These are phyloP conservation scores for Blastocystis sp. DNA, from an alignment of 352 stramenopile species.

Conservation along the genomic window DNA sequence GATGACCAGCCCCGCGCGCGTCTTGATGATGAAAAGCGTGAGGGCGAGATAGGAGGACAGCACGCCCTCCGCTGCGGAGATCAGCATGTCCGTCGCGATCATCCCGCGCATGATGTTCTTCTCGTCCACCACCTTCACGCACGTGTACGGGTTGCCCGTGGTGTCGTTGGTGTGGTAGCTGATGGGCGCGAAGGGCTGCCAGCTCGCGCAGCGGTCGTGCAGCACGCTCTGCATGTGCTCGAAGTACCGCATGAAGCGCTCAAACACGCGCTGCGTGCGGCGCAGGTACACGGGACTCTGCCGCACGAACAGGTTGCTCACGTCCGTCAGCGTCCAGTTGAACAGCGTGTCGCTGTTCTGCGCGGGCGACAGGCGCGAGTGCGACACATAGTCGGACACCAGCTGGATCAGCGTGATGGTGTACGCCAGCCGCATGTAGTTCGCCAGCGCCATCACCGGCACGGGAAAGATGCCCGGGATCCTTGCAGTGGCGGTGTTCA, in stretches of 20 bases:
- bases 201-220: constrained; percentile 24
- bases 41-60: constrained; percentile 62
- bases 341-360: constrained; percentile 53
- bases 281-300: constrained; percentile 52
- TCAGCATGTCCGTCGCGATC: constrained; percentile 25
- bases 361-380: constrained; percentile 41
- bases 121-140: too few relatives aligned
- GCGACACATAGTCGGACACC: constrained; percentile 63
- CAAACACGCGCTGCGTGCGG: constrained; percentile 57
- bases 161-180: neutral
- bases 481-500: neutral
- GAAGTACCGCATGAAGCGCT: constrained; percentile 65
- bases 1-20: constrained; percentile 39
- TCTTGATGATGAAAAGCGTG: constrained; percentile 36
- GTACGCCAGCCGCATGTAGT: constrained; percentile 52
- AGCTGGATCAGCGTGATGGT: constrained; percentile 45
- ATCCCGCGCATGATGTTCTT: constrained; percentile 6
- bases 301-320: constrained; percentile 63
- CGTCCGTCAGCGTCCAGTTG: constrained; percentile 64
- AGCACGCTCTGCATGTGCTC: constrained; percentile 18
- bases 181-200: constrained; percentile 26
- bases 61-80: constrained; percentile 54
- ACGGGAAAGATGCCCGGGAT: constrained; percentile 53
- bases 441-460: constrained; percentile 54
- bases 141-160: neutral